Evolutionary conservation across 2,329 filamentous ascomycete genomes (phyloP), one percentile per base, ranked within the genome.

Genomic region (Pseudogymnoascus sp.): DNA sequence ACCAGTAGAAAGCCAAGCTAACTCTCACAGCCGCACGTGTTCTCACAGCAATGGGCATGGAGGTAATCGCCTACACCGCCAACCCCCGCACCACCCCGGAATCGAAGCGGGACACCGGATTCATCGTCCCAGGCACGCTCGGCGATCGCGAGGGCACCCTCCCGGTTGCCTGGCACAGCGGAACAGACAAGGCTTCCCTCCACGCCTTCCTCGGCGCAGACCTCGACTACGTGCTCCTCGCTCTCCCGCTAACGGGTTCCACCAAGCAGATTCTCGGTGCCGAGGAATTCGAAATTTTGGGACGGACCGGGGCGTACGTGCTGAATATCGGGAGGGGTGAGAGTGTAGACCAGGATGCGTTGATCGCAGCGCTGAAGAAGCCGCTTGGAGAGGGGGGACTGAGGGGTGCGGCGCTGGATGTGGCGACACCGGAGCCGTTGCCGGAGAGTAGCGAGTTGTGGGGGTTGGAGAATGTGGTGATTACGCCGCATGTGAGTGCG

Each of bases 401-500:
- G 31, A 74, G 78, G 25, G 87, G 86, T 31, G 87, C 86, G 0
- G 85, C 85, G 3, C 73, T 89, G 37, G 87, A 90, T 75, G 87
- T 89, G 1, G 84, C 86, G 12, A 85, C 88, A 67, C 86, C 87
- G 0, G 87, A 90, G 69, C 87, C 87, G 0, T 71, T 89, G 66
- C 85, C 84, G 0, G 68, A 73, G 16, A 81, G 86, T 43, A 81
- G 83, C 68, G 81, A 84, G 68, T 72, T 89, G 61, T 89, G 87
- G 87, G 79, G 79, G 59, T 72, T 84, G 65, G 78, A 82, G 21
- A 88, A 88, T 73, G 80, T 85, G 40, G 78, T 82, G 63, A 80
- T 89, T 37, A 88, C 85, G 66, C 86, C 86, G 64, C 87, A 90
- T 78, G 76, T 88, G 3, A 87, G 82, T 73, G 81, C 81, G 0